Conservation (phyloP, 768 basidiomycete genomes). For the Hydnum rufescens region DNA sequence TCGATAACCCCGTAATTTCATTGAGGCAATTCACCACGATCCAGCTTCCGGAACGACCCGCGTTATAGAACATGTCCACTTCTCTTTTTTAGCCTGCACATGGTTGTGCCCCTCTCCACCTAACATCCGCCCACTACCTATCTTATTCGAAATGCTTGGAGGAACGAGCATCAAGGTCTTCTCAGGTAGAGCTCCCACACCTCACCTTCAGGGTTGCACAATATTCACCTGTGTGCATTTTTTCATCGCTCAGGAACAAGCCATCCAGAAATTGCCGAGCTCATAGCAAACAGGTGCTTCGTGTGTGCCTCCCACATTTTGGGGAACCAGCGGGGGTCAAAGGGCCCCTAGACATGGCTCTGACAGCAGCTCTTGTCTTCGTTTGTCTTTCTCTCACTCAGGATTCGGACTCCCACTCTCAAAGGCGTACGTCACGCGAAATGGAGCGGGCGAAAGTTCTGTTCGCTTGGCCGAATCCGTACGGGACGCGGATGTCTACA, state of each 20-base stretch:
- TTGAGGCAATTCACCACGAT: no score
- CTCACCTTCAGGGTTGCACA: no score
- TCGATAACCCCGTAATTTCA: no score
- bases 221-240: no score
- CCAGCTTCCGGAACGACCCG: no score
- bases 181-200: conserved; percentile 23
- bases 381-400: conserved; percentile 9
- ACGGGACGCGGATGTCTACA: conserved; percentile 96
- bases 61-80: no score
- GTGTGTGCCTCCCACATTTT: no score
- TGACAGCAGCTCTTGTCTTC: conserved; percentile 9
- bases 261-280: conserved; percentile 87
- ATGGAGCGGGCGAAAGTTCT: conserved; percentile 78
- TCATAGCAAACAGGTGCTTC: conserved; percentile 83
- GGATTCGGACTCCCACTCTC: conserved; percentile 82
- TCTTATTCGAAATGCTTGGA: conserved; percentile 24
- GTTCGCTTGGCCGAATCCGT: conserved; percentile 90
- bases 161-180: conserved; percentile 40
- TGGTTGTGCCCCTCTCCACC: neutral
- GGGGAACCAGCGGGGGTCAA: no score
- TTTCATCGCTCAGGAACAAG: conserved; percentile 46
- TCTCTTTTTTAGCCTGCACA: conserved; percentile 1
- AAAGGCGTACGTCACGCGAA: conserved; percentile 70
- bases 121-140: neutral
- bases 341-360: no score